Percentiles rank a stretch among this genome's conserved stretches.
Conservation (phyloP, 495 filamentous ascomycete genomes). For the Aspergillus bridgeri region DNA sequence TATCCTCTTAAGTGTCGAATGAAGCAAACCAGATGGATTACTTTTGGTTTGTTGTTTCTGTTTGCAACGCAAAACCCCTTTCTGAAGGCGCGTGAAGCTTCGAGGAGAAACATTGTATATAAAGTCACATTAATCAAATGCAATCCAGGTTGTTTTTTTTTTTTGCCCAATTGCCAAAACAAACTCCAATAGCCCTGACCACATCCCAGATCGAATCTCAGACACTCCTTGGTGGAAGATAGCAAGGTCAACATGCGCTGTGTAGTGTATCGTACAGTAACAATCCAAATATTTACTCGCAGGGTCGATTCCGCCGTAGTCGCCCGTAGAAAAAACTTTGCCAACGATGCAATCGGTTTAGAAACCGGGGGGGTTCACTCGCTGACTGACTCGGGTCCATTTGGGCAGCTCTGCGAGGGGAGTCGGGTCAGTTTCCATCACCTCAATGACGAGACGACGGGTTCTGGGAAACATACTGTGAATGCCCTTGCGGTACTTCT, state of each 20-base stretch:
- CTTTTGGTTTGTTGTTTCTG: conserved; percentile 1
- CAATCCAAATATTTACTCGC: conserved; percentile 8
- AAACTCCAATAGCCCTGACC: conserved; percentile 36
- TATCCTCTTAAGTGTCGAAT: not conserved
- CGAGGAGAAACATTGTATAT: conserved; percentile 30
- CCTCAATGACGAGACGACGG: not conserved
- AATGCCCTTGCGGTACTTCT: conserved; percentile 90
- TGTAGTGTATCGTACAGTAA: conserved; percentile 35
- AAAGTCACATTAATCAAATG: conserved; percentile 11
- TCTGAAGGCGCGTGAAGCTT: conserved; percentile 23
- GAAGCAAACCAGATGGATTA: not conserved
- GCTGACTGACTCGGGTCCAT: conserved; percentile 91
- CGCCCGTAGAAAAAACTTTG: conserved; percentile 2
- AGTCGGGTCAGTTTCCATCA: not conserved
- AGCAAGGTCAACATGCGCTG: conserved; percentile 9
- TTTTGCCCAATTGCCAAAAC: conserved; percentile 32
- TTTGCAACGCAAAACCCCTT: conserved; percentile 22
- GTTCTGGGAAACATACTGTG: conserved; percentile 67
- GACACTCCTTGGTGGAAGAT: conserved; percentile 1
- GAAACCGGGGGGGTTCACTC: conserved; percentile 91
- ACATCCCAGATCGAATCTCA: conserved; percentile 20
- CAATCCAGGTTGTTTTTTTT: conserved; percentile 20
- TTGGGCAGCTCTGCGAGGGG: conserved; percentile 74
- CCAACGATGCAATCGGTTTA: conserved; percentile 42
- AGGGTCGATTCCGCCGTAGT: not conserved